These are phyloP conservation scores for Garcia nutans DNA, from an alignment of 345 rosid genomes.

Conservation along the genomic window DNA sequence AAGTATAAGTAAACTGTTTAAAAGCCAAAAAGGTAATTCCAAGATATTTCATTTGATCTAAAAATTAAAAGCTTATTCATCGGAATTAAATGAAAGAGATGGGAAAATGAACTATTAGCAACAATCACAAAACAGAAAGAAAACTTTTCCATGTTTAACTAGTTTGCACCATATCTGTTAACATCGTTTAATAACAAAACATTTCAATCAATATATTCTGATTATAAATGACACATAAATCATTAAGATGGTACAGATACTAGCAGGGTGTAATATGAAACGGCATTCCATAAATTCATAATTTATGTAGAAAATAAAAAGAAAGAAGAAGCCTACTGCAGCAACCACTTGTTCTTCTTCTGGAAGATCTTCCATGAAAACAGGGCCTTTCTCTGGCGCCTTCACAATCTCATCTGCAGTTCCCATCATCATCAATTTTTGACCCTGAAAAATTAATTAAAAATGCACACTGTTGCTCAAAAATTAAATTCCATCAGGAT, in stretches of 20 bases:
- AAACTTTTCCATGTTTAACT: neutral
- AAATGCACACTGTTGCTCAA: neutral
- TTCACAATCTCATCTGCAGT: conserved; percentile 94
- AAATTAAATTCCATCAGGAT: neutral
- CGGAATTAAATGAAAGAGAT: neutral
- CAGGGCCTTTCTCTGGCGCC: conserved; percentile 91
- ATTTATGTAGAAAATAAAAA: neutral
- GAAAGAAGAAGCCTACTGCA: conserved; percentile 42
- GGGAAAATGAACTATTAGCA: conserved; percentile 4
- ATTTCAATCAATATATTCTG: neutral
- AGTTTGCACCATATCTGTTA: neutral
- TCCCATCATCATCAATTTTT: conserved; percentile 99
- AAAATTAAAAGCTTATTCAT: neutral
- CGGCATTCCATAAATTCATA: neutral
- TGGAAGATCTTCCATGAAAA: conserved; percentile 94
- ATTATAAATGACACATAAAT: neutral
- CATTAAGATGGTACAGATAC: neutral
- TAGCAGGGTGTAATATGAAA: neutral
- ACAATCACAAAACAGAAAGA: neutral
- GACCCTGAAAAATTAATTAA: conserved; percentile 54
- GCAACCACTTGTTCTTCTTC: conserved; percentile 84
- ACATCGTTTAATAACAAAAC: neutral
- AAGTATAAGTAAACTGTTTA: too few species aligned
- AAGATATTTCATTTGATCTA: neutral
- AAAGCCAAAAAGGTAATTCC: too few species aligned